phyloP scores from a whole-genome alignment of 164 flowering plant species.

The Vitis riparia region DNA sequence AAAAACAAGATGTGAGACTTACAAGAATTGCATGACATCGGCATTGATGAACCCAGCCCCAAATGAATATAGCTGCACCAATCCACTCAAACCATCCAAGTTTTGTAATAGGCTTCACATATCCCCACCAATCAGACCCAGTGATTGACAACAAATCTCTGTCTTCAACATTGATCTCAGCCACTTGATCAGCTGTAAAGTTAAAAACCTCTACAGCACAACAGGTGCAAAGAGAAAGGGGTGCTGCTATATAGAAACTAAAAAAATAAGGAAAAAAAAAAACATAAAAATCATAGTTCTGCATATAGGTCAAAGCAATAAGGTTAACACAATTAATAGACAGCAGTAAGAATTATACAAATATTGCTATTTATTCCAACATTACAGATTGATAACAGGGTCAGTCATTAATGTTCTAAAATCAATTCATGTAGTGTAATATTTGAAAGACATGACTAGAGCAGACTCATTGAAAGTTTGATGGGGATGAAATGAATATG shows the following conservation, averaged over 20 bases:
- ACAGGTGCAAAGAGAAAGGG: conserved; percentile 69
- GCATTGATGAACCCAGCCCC: conserved; percentile 92
- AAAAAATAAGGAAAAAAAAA: conserved; percentile 17
- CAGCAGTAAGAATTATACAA: no score
- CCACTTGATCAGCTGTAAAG: conserved; percentile 32
- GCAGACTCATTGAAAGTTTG: no score
- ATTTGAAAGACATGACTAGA: no score
- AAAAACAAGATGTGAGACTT: conserved; percentile 16
- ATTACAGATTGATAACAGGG: no score
- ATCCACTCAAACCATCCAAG: conserved; percentile 71
- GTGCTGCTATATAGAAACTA: conserved; percentile 88
- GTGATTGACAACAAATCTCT: conserved; percentile 32
- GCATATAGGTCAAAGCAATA: no score
- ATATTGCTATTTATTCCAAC: no score
- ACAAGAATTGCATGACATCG: conserved; percentile 87
- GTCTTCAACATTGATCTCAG: conserved; percentile 55
- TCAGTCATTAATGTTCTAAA: no score
- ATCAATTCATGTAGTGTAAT: no score
- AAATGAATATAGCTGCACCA: conserved; percentile 67
- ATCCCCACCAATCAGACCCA: conserved; percentile 52
- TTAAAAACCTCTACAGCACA: conserved; percentile 46
- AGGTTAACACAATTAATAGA: background rate
- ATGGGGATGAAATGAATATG: no score
- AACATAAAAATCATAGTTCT: background rate
- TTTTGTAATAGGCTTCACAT: conserved; percentile 49